A percentile compares a stretch with the other conserved stretches of the same genome.
These are phyloP conservation scores for Flaveria brownii DNA, from an alignment of 129 eudicot genomes.

Conservation along the genomic window DNA sequence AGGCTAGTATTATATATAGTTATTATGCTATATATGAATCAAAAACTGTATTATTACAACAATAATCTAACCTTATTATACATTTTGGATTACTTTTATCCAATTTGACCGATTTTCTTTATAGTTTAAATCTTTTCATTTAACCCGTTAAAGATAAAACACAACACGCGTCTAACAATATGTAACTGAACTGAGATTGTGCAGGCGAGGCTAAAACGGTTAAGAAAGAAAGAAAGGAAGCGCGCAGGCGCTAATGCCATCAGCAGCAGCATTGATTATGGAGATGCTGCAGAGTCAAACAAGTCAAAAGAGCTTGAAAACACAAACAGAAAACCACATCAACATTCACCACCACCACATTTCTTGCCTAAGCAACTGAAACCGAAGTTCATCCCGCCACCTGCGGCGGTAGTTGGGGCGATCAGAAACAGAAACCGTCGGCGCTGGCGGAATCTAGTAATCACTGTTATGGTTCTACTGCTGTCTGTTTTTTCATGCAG, in stretches of 20 bases:
- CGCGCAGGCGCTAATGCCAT: conserved; percentile 18
- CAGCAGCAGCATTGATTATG: background rate
- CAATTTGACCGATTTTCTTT: background rate
- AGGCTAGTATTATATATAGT: background rate
- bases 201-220: conserved; percentile 58
- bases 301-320: background rate
- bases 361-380: background rate
- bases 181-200: conserved; percentile 12
- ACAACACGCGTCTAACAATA: background rate
- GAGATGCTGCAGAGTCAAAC: background rate
- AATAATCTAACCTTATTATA: background rate
- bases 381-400: background rate
- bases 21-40: background rate
- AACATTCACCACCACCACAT: background rate
- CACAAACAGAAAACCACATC: background rate
- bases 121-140: background rate
- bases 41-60: background rate
- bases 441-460: background rate
- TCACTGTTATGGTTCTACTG: background rate
- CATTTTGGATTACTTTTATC: background rate
- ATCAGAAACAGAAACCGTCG: background rate
- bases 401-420: background rate
- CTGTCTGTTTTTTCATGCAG: background rate
- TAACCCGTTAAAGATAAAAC: background rate
- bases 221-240: conserved; percentile 61